Conservation (phyloP, 352 stramenopile genomes). For the Plasmopara muralis region DNA sequence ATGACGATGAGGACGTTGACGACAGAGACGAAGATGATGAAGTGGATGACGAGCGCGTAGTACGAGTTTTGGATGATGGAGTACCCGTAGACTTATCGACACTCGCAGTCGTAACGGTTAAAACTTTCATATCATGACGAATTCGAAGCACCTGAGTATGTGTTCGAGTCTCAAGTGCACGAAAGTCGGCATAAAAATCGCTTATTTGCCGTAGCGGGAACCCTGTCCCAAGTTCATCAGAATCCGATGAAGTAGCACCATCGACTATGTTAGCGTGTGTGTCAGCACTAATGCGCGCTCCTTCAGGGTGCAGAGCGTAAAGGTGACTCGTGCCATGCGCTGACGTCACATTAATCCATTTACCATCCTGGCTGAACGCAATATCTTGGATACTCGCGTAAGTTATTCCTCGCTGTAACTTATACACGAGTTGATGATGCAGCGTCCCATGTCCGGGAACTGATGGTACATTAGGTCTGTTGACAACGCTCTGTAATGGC, state of each 20-base stretch:
- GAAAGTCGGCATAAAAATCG: conserved; percentile 69
- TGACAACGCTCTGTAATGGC: conserved; percentile 38
- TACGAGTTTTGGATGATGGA: conserved; percentile 19
- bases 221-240: conserved; percentile 12
- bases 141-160: conserved; percentile 70
- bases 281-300: conserved; percentile 54
- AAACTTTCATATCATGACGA: conserved; percentile 46
- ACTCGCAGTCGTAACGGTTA: conserved; percentile 8
- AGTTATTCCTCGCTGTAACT: conserved; percentile 82
- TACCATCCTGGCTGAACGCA: conserved; percentile 73
- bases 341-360: conserved; percentile 84
- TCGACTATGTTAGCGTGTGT: conserved; percentile 50
- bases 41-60: conserved; percentile 27
- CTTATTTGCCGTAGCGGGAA: conserved; percentile 42
- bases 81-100: conserved; percentile 13
- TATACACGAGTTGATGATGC: conserved; percentile 66
- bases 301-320: conserved; percentile 74
- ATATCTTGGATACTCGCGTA: conserved; percentile 80
- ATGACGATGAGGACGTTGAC: conserved; percentile 33
- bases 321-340: conserved; percentile 81
- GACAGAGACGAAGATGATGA: conserved; percentile 34
- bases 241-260: conserved; percentile 15
- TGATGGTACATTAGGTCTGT: conserved; percentile 12
- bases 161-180: conserved; percentile 53
- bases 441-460: conserved; percentile 16